Percentiles rank a stretch among this genome's conserved stretches.
Evolutionary conservation across 1,139 yeast genomes (phyloP).

Genomic region (Debaryomycetaceae sp.): DNA sequence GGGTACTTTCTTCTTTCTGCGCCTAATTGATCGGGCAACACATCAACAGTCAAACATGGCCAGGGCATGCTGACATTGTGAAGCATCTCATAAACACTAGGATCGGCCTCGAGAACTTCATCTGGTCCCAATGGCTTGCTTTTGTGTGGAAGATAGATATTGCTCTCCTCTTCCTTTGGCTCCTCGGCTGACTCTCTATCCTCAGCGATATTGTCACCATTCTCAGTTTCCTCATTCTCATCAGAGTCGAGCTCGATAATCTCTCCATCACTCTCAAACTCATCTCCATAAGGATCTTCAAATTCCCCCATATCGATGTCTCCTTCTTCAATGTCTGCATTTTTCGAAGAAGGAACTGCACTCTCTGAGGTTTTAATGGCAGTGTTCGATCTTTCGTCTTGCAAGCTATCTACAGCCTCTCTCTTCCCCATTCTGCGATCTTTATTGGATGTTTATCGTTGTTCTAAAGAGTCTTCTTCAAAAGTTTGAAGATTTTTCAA

Average conservation of each 20-base stretch:
- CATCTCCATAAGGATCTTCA: constrained; percentile 94
- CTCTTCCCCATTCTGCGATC: constrained; percentile 57
- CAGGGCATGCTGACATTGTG: constrained; percentile 93
- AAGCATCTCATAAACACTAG: constrained; percentile 92
- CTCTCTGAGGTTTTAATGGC: constrained; percentile 28
- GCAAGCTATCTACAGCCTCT: constrained; percentile 39
- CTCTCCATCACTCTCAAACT: constrained; percentile 90
- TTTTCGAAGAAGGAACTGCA: constrained; percentile 26
- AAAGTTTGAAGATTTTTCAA: constrained; percentile 3
- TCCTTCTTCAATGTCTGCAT: constrained; percentile 20
- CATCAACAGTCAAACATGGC: constrained; percentile 93
- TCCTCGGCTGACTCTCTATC: constrained; percentile 32
- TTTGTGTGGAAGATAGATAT: constrained; percentile 79
- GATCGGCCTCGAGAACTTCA: constrained; percentile 95
- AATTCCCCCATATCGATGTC: constrained; percentile 80
- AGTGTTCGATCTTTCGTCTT: constrained; percentile 26
- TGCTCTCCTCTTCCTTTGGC: constrained; percentile 27
- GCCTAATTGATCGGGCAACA: constrained; percentile 84
- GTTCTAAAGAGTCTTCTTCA: constrained; percentile 2
- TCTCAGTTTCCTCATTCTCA: constrained; percentile 54
- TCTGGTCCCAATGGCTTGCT: constrained; percentile 91
- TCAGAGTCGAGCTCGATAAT: constrained; percentile 73
- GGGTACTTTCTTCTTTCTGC: constrained; percentile 88
- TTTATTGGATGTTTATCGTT: not conserved
- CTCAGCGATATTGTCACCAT: constrained; percentile 25